phyloP scores from a whole-genome alignment of 768 basidiomycete genomes.

The Pleurotus cornucopiae region DNA sequence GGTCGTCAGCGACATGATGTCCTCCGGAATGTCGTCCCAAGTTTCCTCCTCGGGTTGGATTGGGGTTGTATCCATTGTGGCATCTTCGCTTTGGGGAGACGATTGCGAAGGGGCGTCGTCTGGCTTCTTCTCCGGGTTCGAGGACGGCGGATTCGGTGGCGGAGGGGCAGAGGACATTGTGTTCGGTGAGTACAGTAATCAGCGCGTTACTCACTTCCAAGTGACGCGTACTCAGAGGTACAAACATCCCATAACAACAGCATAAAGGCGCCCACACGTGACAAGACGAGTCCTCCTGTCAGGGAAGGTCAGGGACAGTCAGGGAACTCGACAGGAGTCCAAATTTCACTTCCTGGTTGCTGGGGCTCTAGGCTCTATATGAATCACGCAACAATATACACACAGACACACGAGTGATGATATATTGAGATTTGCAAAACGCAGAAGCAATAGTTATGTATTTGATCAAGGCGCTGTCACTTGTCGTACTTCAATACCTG shows the following conservation, averaged over 20 bases:
- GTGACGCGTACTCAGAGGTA: background rate
- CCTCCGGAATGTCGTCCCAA: constrained; percentile 90
- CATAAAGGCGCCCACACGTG: no score
- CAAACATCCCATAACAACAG: background rate
- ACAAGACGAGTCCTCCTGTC: no score
- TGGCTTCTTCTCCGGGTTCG: constrained; percentile 49
- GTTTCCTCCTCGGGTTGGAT: constrained; percentile 71
- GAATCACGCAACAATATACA: no score
- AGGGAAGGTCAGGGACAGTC: no score
- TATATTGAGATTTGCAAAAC: no score
- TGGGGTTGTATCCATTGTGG: constrained; percentile 72
- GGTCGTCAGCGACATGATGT: constrained; percentile 70
- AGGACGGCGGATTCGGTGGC: constrained; percentile 45
- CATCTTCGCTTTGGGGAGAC: constrained; percentile 23
- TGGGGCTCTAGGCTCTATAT: no score
- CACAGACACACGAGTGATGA: no score
- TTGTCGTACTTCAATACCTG: no score
- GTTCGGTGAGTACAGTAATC: constrained; percentile 11
- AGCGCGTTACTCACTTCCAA: background rate
- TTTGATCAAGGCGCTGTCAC: no score
- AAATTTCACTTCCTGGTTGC: no score
- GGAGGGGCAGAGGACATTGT: constrained; percentile 59
- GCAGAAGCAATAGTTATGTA: no score
- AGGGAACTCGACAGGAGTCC: no score
- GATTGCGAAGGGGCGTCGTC: constrained; percentile 33